A percentile compares a stretch with the other conserved stretches of the same genome.
Conservation (phyloP, 2,329 filamentous ascomycete genomes). For the Neonectria hederae region DNA sequence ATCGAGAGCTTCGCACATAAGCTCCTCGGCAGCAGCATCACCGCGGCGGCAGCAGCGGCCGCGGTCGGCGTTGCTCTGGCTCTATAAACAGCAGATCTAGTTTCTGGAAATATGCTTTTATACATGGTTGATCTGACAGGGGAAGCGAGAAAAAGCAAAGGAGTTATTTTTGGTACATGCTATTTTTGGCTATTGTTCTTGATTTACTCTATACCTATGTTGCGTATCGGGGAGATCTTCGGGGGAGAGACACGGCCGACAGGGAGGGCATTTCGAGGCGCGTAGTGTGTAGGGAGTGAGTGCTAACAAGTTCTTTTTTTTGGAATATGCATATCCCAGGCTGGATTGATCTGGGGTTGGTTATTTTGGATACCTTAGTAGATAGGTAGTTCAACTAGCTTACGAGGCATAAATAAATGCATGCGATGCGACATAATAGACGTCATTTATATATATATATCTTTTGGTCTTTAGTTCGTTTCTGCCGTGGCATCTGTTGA, state of each 20-base stretch:
- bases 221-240: not conserved
- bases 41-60: slow-evolving; percentile 29
- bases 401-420: not conserved
- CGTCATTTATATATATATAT: not conserved
- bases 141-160: not conserved
- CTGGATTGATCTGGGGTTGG: not conserved
- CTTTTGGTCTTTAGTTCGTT: not conserved
- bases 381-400: slow-evolving; percentile 7
- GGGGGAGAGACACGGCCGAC: slow-evolving; percentile 8
- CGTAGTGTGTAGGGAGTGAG: not conserved
- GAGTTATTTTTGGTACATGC: slow-evolving; percentile 8
- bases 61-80: slow-evolving; percentile 34
- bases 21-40: slow-evolving; percentile 27
- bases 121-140: not conserved
- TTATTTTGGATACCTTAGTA: slow-evolving; percentile 15
- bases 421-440: not conserved
- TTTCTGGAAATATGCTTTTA: not conserved
- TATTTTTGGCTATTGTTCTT: not conserved
- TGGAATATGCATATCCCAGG: slow-evolving; percentile 10
- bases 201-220: slow-evolving; percentile 6
- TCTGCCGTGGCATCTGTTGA: not conserved
- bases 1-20: slow-evolving; percentile 36
- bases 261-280: not conserved
- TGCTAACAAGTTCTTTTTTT: not conserved
- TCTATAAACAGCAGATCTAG: slow-evolving; percentile 24